Evolutionary conservation across 108 stramenopile genomes (phyloP).

Genomic region (Stephanodiscus triporus): DNA sequence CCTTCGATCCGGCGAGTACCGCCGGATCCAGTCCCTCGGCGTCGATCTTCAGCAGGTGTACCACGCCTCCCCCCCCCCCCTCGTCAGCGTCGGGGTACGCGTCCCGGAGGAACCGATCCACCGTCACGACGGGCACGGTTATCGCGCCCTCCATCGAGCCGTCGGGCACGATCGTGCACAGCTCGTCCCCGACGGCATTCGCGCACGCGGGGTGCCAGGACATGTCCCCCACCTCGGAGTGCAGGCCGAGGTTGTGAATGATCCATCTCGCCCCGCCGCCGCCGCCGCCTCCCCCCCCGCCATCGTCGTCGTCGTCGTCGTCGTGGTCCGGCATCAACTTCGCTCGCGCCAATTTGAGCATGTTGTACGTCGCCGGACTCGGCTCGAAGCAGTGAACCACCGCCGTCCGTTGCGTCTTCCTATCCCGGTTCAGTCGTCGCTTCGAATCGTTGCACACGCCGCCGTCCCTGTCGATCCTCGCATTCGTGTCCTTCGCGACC

Average conservation of each 20-base stretch:
- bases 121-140: slow-evolving; percentile 40
- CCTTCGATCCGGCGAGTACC: slow-evolving; percentile 22
- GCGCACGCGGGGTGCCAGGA: slow-evolving; percentile 33
- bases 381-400: slow-evolving; percentile 52
- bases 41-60: slow-evolving; percentile 46
- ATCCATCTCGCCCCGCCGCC: slow-evolving; percentile 29
- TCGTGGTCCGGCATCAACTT: slow-evolving; percentile 28
- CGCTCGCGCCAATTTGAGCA: slow-evolving; percentile 18
- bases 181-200: slow-evolving; percentile 30
- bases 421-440: slow-evolving; percentile 25
- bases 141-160: slow-evolving; percentile 30
- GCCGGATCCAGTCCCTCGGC: slow-evolving; percentile 47
- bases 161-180: slow-evolving; percentile 42
- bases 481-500: slow-evolving; percentile 27
- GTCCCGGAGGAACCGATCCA: slow-evolving; percentile 27
- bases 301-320: too few relatives aligned
- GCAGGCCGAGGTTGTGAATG: slow-evolving; percentile 47
- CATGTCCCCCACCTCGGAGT: slow-evolving; percentile 28
- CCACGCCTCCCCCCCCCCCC: slow-evolving; percentile 15
- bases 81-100: slow-evolving; percentile 4
- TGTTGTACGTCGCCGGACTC: slow-evolving; percentile 38
- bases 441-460: slow-evolving; percentile 45
- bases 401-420: slow-evolving; percentile 1
- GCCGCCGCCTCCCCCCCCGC: not conserved
- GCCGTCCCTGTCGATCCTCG: slow-evolving; percentile 33